Evolutionary conservation across 768 basidiomycete species (phyloP).

Genomic region (Suillus hirtellus): DNA sequence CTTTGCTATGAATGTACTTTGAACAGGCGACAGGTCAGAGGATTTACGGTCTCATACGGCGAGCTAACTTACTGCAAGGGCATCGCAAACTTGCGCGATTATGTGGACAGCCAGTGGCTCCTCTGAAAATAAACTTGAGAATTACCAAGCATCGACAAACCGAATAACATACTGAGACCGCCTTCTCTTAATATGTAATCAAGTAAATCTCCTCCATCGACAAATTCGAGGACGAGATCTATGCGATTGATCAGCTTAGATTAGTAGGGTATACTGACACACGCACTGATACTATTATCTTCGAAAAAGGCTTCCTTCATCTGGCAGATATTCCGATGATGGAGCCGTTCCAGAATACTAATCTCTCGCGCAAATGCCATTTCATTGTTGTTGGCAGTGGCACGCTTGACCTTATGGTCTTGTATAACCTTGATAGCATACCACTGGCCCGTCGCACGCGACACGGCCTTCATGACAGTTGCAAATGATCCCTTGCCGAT

Average conservation of each 20-base stretch:
- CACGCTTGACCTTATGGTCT: slow-evolving; percentile 44
- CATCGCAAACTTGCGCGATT: slow-evolving; percentile 82
- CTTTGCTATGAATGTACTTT: slow-evolving; percentile 68
- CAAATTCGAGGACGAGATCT: slow-evolving; percentile 83
- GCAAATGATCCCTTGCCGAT: slow-evolving; percentile 93
- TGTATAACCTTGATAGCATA: slow-evolving; percentile 90
- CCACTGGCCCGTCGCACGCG: slow-evolving; percentile 67
- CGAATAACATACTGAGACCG: slow-evolving; percentile 56
- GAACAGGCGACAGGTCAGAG: slow-evolving; percentile 11
- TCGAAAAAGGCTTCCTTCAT: slow-evolving; percentile 77
- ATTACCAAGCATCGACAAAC: background rate
- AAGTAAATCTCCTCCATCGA: slow-evolving; percentile 87
- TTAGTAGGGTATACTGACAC: slow-evolving; percentile 13
- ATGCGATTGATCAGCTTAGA: slow-evolving; percentile 27
- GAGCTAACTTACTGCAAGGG: slow-evolving; percentile 54
- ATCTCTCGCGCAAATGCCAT: slow-evolving; percentile 67
- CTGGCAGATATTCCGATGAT: slow-evolving; percentile 82
- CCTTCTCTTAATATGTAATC: slow-evolving; percentile 67
- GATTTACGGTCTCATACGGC: background rate
- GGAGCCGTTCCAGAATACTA: slow-evolving; percentile 70
- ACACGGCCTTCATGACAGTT: slow-evolving; percentile 81
- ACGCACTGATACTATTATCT: slow-evolving; percentile 59
- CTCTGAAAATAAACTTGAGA: slow-evolving; percentile 22
- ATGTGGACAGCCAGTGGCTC: slow-evolving; percentile 66
- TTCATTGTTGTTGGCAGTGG: slow-evolving; percentile 33